Evolutionary conservation across 1,139 yeast genomes (phyloP), one percentile per base, ranked within the genome.

Genomic region (Barnettozyma hawaiiensis): DNA sequence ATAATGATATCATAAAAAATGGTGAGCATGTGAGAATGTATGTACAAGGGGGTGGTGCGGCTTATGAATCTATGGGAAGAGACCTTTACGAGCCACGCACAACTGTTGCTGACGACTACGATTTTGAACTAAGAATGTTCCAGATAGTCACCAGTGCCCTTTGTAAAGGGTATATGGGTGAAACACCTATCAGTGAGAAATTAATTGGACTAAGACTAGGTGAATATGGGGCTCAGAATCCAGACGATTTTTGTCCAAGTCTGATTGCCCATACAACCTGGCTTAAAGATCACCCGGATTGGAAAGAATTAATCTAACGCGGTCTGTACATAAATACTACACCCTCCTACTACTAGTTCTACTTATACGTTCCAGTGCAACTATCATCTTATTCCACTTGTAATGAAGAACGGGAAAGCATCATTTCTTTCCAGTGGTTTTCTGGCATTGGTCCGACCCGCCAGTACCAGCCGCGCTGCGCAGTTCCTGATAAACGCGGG

Each of bases 1-100:
- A 56, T 28, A 41, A 70, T 43, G 81, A 75, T 45, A 66, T 75
- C 47, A 56, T 70, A n/a, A 67, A 70, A 46, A 59, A 56, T 8
- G 47, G 43, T 19, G 60, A 43, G 7, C 67, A 60, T 46, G 52
- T 57, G 31, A 59, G 61, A 47, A 52, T 60, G 52, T 64, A 59
- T 41, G 37, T 31, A 2, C 52, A 59, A 11, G 27, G 45, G 0
- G 37, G 37, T 16, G 37, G 37, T 7, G 27, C 29, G 5, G 28
- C 28, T 7, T 34, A 34, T 15, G 12, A 22, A n/a, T 14, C 27
- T 3, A 34, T 34, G 37, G 28, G 28, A 15, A 34, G 37, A 8
- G 37, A 34, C 2, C n/a, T 23, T 9, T 34, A 34, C 16, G 28
- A 23, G 21, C 37, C 37, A 11, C 15, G 23, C 29, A 23, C n/a